A percentile compares a stretch with the other conserved stretches of the same genome.
These are phyloP conservation scores for Fusarium sp. DNA, from an alignment of 2,329 filamentous ascomycete genomes.

Conservation along the genomic window DNA sequence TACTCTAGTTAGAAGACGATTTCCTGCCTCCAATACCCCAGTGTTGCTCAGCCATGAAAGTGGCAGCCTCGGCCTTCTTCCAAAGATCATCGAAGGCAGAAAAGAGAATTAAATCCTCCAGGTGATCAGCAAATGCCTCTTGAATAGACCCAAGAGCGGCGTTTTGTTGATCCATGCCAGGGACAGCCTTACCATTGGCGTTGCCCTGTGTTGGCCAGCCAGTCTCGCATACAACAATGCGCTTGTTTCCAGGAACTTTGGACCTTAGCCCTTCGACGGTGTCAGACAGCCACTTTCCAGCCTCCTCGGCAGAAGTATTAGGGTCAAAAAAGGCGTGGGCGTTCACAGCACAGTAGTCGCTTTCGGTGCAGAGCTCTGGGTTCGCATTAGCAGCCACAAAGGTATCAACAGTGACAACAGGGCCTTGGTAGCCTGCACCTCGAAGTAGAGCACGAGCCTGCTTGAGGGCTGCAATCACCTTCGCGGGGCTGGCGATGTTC, in stretches of 20 bases:
- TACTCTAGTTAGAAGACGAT: conserved; percentile 34
- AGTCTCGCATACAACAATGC: conserved; percentile 81
- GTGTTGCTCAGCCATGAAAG: conserved; percentile 79
- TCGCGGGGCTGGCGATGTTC: conserved; percentile 63
- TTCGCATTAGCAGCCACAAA: conserved; percentile 76
- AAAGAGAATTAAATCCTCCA: conserved; percentile 75
- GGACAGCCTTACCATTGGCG: conserved; percentile 76
- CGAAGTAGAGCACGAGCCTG: conserved; percentile 70
- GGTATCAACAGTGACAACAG: conserved; percentile 85
- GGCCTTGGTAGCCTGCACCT: conserved; percentile 75
- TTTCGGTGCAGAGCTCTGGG: conserved; percentile 76
- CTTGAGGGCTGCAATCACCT: conserved; percentile 70
- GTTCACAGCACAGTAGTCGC: conserved; percentile 86
- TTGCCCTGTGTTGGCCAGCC: conserved; percentile 83
- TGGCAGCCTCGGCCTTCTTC: conserved; percentile 74
- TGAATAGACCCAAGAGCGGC: conserved; percentile 75
- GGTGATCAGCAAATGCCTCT: conserved; percentile 65
- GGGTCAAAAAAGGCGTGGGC: conserved; percentile 87
- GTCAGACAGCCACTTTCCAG: conserved; percentile 75
- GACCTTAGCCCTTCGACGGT: conserved; percentile 63
- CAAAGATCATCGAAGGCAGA: conserved; percentile 84
- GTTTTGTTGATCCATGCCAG: conserved; percentile 74
- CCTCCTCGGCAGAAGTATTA: conserved; percentile 67
- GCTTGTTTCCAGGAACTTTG: conserved; percentile 64
- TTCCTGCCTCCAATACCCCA: conserved; percentile 71